Conservation (phyloP, 768 basidiomycete species). For the Kwoniella newhampshirensis region DNA sequence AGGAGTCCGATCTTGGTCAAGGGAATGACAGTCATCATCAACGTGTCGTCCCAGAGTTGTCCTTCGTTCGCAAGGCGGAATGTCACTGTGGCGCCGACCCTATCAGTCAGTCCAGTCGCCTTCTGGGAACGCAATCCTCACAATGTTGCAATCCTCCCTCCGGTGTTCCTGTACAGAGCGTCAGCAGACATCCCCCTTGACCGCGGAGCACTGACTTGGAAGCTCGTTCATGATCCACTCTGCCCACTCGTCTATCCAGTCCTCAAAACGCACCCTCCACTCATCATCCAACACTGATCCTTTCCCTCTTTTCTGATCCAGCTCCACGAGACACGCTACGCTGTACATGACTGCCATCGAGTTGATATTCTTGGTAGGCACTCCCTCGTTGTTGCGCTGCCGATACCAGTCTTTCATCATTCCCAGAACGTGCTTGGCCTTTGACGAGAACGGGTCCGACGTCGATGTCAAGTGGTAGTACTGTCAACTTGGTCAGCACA, state of each 20-base stretch:
- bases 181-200: neutral
- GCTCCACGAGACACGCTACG: slow-evolving; percentile 21
- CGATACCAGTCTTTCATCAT: slow-evolving; percentile 32
- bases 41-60: slow-evolving; percentile 63
- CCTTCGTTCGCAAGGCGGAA: slow-evolving; percentile 41
- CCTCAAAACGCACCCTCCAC: slow-evolving; percentile 40
- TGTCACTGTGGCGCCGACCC: slow-evolving; percentile 32
- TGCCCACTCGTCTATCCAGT: slow-evolving; percentile 54
- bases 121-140: slow-evolving; percentile 13
- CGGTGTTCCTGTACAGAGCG: slow-evolving; percentile 21
- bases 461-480: slow-evolving; percentile 57
- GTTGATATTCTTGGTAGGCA: slow-evolving; percentile 34
- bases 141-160: slow-evolving; percentile 47
- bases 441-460: slow-evolving; percentile 13
- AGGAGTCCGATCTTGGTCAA: slow-evolving; percentile 62
- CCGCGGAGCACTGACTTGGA: slow-evolving; percentile 15
- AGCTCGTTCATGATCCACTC: slow-evolving; percentile 60
- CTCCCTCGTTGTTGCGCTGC: slow-evolving; percentile 13
- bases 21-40: slow-evolving; percentile 57
- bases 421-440: slow-evolving; percentile 9
- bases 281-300: slow-evolving; percentile 44
- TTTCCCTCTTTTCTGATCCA: slow-evolving; percentile 53
- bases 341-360: slow-evolving; percentile 24
- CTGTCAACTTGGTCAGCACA: slow-evolving; percentile 27
- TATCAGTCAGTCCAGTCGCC: neutral